These are phyloP conservation scores for Cubamyces sp. DNA, from an alignment of 768 basidiomycete species.

Conservation along the genomic window DNA sequence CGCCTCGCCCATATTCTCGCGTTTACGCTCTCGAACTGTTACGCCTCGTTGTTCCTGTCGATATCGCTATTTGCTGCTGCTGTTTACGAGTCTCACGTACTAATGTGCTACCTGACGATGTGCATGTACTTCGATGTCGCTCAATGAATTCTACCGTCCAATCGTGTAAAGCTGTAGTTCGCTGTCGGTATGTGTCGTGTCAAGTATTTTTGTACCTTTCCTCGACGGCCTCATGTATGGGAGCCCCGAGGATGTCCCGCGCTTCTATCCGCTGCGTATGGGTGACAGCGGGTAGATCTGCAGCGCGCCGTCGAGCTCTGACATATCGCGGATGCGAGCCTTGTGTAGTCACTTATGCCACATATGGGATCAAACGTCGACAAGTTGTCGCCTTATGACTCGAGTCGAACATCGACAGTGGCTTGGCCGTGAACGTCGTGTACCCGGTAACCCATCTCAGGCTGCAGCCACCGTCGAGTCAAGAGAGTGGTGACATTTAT, in stretches of 20 bases:
- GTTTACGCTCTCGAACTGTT: slow-evolving; percentile 19
- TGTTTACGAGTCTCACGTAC: slow-evolving; percentile 21
- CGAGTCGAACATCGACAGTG: background rate
- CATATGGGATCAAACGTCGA: background rate
- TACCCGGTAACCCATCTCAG: too few species aligned
- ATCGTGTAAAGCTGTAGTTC: background rate
- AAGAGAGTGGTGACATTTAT: background rate
- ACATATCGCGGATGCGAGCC: background rate
- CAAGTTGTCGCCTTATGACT: slow-evolving; percentile 3
- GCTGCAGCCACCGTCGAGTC: background rate
- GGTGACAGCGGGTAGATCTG: background rate
- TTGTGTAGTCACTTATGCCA: background rate
- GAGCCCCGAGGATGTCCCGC: background rate
- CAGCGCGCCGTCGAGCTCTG: background rate
- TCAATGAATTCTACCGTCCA: slow-evolving; percentile 9
- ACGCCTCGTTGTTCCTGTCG: slow-evolving; percentile 10
- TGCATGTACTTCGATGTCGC: slow-evolving; percentile 18
- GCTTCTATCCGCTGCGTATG: background rate
- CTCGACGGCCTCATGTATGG: background rate
- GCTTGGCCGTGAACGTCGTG: background rate
- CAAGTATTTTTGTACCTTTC: background rate
- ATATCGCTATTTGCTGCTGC: slow-evolving; percentile 20
- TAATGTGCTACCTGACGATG: slow-evolving; percentile 22
- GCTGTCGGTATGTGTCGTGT: background rate
- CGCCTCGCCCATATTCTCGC: background rate